Conservation (phyloP, 2,329 filamentous ascomycete species). For the Fusarium burgessii region DNA sequence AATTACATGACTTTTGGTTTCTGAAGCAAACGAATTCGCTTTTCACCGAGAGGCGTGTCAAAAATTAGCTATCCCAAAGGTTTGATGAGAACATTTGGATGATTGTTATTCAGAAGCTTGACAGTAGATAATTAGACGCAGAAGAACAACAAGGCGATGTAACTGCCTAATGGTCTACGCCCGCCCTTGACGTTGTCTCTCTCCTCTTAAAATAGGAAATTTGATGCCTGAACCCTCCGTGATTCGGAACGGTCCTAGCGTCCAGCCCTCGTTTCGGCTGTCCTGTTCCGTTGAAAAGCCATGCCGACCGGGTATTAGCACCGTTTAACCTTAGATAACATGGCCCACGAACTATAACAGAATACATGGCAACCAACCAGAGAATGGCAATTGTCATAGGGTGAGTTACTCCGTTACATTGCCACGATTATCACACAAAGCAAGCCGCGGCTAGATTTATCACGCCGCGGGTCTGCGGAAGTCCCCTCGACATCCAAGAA, state of each 20-base stretch:
- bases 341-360: accelerated
- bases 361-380: not conserved
- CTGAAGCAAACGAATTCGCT: too few species aligned
- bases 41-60: too few species aligned
- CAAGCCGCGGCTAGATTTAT: too few species aligned
- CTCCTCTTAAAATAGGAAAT: not conserved
- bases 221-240: not conserved
- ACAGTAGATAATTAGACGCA: too few species aligned
- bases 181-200: not conserved
- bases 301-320: not conserved
- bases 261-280: accelerated
- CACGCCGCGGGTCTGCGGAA: not conserved
- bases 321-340: not conserved
- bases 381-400: not conserved
- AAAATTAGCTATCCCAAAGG: too few species aligned
- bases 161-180: too few species aligned
- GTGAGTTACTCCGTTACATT: not conserved
- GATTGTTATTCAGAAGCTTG: not conserved
- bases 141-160: not conserved
- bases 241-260: not conserved
- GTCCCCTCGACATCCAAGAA: not conserved
- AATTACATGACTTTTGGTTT: too few species aligned
- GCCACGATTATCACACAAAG: not conserved
- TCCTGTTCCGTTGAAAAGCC: not conserved
- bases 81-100: too few species aligned